These are phyloP conservation scores for Cercospora brassicicola DNA, from an alignment of 2,329 filamentous ascomycete species.

Conservation along the genomic window DNA sequence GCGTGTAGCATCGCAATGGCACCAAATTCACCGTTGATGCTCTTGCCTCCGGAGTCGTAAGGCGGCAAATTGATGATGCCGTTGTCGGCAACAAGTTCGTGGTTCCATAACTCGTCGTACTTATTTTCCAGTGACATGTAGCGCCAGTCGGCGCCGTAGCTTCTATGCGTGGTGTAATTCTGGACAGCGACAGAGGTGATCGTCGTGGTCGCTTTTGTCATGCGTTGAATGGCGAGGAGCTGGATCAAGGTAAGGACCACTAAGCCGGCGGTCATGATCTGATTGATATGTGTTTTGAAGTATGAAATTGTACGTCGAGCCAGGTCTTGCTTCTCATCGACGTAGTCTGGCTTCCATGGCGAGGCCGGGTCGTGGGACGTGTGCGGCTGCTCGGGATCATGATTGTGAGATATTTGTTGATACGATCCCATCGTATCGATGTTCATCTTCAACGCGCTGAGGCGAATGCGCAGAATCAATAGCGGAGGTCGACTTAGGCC, in stretches of 20 bases:
- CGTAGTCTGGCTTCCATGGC: conserved; percentile 3
- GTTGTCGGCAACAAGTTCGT: conserved; percentile 8
- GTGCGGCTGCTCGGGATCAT: conserved; percentile 4
- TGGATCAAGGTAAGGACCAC: conserved; percentile 6
- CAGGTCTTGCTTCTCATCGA: conserved; percentile 1
- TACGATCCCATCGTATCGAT: conserved; percentile 10
- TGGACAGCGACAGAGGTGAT: conserved; percentile 3
- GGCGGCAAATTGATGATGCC: conserved; percentile 15
- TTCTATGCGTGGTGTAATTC: conserved; percentile 3
- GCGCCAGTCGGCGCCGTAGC: conserved; percentile 13
- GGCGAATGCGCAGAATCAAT: background rate
- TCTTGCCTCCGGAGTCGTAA: conserved; percentile 13
- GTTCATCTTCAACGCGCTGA: background rate
- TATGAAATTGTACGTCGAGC: background rate
- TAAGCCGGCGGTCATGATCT: conserved; percentile 4
- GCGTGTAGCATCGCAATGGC: conserved; percentile 18
- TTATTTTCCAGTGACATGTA: conserved; percentile 18
- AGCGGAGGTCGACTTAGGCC: background rate
- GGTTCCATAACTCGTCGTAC: conserved; percentile 13
- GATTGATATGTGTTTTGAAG: background rate
- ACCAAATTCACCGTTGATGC: conserved; percentile 9
- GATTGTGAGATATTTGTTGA: background rate
- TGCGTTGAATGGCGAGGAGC: conserved; percentile 7
- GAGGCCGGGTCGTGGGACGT: background rate
- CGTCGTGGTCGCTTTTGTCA: conserved; percentile 1